Base-by-base conservation (phyloP, 2,329 filamentous ascomycete species). In the Lasiodiplodia theobromae region DNA sequence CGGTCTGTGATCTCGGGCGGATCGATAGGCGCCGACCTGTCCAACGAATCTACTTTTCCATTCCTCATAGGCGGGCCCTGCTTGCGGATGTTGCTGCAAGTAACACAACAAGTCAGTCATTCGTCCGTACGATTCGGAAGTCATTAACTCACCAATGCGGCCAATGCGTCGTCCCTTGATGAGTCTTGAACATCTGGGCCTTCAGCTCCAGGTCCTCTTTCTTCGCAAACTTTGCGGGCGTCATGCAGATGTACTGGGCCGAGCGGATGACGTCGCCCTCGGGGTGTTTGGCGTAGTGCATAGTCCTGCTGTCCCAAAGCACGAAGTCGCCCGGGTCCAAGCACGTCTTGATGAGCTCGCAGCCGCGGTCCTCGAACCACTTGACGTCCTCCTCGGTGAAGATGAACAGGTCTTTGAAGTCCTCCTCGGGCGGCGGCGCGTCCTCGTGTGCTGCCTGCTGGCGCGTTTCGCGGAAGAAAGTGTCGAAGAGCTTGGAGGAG, bases 221-320 rank as follows among this genome's bases (percentile, higher is more conserved):
- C 23, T 49, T 63, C 12, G 56, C 66, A 18, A 68, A 63, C 21
- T 63, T 68, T 2, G 47, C 56, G n/a, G 66, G 66, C 14, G 66
- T 56, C 52, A 68, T 68, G 54, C 53, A 67, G 21, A 67, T 67
- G 12, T 67, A 67, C 44, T 67, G 65, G n/a, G 54, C 65, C 8
- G 53, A 47, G 10, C 54, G 53, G n/a, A 67, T 67, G 44, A 77
- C 74, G 18, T 79, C 71, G n/a, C 76, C 77, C 65, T 80, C 76
- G 10, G 79, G 77, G 2, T 79, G 69, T n/a, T 51, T 63, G 25
- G 68, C 69, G 52, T 74, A 85, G 72, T 86, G 84, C 66, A 85
- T 81, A 0, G 82, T 82, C 3, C 84, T 75, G 4, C 80, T 81
- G 69, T 84, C 83, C 83, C 82, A 83, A 10, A 84, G 74, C 3